Conservation (phyloP, 768 basidiomycete genomes). For the Lepiota venenata region DNA sequence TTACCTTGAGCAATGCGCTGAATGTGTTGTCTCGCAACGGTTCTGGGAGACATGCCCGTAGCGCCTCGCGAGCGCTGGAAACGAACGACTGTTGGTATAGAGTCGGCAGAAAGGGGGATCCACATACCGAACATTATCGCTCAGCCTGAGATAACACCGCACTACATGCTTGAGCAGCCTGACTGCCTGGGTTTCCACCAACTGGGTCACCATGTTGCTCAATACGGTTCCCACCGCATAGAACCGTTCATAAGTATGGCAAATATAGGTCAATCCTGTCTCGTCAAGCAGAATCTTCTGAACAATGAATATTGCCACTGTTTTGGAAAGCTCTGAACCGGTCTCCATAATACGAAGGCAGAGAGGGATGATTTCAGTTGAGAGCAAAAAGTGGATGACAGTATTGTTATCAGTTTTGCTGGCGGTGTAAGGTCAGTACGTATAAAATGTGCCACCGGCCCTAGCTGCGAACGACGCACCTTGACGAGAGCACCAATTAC, state of each 20-base stretch:
- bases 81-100: constrained; percentile 10
- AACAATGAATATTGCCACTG: constrained; percentile 99
- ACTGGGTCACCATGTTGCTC: constrained; percentile 97
- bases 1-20: constrained; percentile 82
- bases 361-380: constrained; percentile 98
- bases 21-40: constrained; percentile 95
- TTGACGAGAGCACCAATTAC: constrained; percentile 99
- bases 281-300: constrained; percentile 98
- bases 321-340: constrained; percentile 96
- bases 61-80: constrained; percentile 86
- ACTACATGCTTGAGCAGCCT: constrained; percentile 97
- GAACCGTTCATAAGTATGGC: constrained; percentile 99
- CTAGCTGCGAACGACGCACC: constrained; percentile 38
- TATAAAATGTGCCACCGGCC: not conserved
- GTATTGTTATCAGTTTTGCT: constrained; percentile 99
- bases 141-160: constrained; percentile 91
- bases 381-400: constrained; percentile 98
- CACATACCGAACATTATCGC: constrained; percentile 89
- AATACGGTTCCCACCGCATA: constrained; percentile 98
- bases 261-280: constrained; percentile 96
- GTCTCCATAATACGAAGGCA: constrained; percentile 99
- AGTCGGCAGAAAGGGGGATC: not conserved
- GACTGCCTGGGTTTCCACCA: constrained; percentile 97
- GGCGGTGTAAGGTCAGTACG: constrained; percentile 1
- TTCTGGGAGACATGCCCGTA: constrained; percentile 94